Evolutionary conservation across 352 stramenopile genomes (phyloP).

Genomic region (Phytophthora lateralis): DNA sequence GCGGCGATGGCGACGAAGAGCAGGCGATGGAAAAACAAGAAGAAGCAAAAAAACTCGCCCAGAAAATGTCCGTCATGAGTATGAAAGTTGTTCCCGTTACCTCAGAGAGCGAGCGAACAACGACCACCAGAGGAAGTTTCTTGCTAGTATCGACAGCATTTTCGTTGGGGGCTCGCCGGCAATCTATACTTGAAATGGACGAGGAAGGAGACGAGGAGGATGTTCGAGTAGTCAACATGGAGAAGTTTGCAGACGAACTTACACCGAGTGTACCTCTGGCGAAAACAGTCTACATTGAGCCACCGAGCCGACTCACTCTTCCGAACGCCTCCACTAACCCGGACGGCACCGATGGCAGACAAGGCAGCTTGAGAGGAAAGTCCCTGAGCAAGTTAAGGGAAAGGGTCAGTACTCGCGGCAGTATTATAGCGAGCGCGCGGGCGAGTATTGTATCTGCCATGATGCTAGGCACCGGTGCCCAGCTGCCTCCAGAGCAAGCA

Average conservation of each 20-base stretch:
- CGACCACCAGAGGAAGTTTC: conserved; percentile 23
- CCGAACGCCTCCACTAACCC: not conserved
- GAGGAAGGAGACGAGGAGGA: conserved; percentile 48
- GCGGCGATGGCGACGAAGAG: conserved; percentile 68
- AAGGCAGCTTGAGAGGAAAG: not conserved
- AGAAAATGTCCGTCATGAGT: conserved; percentile 63
- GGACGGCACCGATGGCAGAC: not conserved
- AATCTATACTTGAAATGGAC: conserved; percentile 35
- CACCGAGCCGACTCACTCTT: conserved; percentile 8
- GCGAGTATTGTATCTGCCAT: conserved; percentile 19
- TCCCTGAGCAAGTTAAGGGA: conserved; percentile 20
- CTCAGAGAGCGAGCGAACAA: conserved; percentile 26
- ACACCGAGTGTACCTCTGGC: conserved; percentile 31
- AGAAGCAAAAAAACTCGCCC: conserved; percentile 51
- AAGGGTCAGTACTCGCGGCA: conserved; percentile 14
- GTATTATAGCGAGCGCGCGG: conserved; percentile 20
- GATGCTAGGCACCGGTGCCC: conserved; percentile 4
- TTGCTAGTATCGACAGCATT: conserved; percentile 16
- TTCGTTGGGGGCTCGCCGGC: conserved; percentile 13
- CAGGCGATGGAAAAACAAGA: conserved; percentile 56
- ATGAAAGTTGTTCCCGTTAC: conserved; percentile 55
- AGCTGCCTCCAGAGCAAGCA: conserved; percentile 4
- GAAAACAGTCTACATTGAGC: conserved; percentile 29
- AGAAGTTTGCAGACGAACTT: conserved; percentile 35
- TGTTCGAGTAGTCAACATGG: conserved; percentile 33